A percentile compares a stretch with the other conserved stretches of the same genome.
These are phyloP conservation scores for Citrus glauca DNA, from an alignment of 345 rosid species.

Conservation along the genomic window DNA sequence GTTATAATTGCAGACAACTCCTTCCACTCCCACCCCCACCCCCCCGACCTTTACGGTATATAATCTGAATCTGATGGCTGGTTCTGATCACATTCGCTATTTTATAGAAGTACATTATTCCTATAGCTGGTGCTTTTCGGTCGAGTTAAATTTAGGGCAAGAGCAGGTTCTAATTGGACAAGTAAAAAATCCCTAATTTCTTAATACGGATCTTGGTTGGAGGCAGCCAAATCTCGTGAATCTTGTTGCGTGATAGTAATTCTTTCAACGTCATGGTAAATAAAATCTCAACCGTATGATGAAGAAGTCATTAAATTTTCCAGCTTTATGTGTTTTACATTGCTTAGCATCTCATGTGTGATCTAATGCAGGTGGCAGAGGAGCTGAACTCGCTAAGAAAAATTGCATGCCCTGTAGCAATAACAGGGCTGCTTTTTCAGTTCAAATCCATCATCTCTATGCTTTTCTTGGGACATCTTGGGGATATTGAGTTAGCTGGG, in stretches of 20 bases:
- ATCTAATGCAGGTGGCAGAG: slow-evolving; percentile 19
- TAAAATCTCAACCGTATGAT: background rate
- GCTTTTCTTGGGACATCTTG: slow-evolving; percentile 31
- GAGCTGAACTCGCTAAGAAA: slow-evolving; percentile 25
- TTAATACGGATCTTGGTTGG: background rate
- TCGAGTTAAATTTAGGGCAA: background rate
- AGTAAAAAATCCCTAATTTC: background rate
- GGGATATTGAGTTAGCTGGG: slow-evolving; percentile 29
- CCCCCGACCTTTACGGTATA: background rate
- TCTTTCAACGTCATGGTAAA: slow-evolving; percentile 10
- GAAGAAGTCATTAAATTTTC: slow-evolving; percentile 1
- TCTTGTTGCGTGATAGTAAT: background rate
- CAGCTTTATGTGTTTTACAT: slow-evolving; percentile 1
- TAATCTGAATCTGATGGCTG: background rate
- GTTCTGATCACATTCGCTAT: background rate
- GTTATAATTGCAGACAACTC: background rate
- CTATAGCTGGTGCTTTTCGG: background rate
- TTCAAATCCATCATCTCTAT: slow-evolving; percentile 27
- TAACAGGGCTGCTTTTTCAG: slow-evolving; percentile 21
- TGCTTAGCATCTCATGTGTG: background rate
- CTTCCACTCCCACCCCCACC: background rate
- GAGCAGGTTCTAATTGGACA: background rate
- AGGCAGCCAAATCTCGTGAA: background rate
- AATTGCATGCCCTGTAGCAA: slow-evolving; percentile 6
- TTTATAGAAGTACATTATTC: background rate